Conservation (phyloP, 352 stramenopile genomes). For the Aphanomyces stellatus region DNA sequence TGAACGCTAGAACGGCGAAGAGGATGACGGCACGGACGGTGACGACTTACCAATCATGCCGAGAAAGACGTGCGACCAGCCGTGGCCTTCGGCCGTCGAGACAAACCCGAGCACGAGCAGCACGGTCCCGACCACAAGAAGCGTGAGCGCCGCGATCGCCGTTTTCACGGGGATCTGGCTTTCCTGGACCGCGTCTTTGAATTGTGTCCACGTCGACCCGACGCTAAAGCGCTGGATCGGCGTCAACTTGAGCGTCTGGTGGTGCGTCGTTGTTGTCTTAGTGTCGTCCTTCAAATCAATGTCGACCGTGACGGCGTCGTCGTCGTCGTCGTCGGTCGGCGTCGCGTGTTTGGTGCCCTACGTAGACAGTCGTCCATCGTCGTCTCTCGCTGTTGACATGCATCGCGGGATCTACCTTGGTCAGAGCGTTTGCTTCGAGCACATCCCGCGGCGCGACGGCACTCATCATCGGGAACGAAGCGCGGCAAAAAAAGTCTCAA, state of each 20-base stretch:
- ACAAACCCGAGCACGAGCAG: constrained; percentile 7
- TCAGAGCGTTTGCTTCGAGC: background rate
- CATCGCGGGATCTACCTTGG: background rate
- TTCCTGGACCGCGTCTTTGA: background rate
- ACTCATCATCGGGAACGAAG: constrained; percentile 6
- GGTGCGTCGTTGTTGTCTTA: background rate
- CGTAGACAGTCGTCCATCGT: too few relatives aligned
- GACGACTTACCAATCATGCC: background rate
- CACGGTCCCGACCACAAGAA: constrained; percentile 11
- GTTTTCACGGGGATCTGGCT: constrained; percentile 4
- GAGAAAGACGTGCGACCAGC: constrained; percentile 11
- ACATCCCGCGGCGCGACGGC: background rate
- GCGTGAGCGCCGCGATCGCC: background rate
- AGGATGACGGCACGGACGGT: background rate
- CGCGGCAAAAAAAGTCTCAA: background rate
- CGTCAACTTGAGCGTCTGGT: background rate
- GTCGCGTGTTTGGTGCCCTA: too few relatives aligned
- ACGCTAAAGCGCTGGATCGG: background rate
- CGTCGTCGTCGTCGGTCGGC: background rate
- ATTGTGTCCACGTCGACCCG: background rate
- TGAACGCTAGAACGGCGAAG: constrained; percentile 32
- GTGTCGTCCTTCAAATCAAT: constrained; percentile 5
- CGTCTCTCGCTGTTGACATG: too few relatives aligned
- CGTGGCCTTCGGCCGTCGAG: constrained; percentile 3
- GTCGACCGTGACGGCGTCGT: background rate